phyloP scores from a whole-genome alignment of 768 basidiomycete species.

The Phaeolepiota aurea region DNA sequence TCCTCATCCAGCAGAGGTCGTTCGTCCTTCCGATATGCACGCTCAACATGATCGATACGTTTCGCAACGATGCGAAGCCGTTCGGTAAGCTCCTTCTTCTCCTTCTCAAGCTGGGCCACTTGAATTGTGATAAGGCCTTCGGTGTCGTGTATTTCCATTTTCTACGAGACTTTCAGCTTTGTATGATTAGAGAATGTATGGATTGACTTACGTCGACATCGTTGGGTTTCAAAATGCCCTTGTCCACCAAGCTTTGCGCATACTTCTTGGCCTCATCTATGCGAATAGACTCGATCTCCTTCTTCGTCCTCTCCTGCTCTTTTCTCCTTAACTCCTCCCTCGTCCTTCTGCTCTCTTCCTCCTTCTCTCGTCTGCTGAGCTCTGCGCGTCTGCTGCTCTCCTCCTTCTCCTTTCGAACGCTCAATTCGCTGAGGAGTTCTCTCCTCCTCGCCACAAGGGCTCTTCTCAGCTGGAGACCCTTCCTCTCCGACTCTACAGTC shows the following conservation, averaged over 20 bases:
- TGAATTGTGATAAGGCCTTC: slow-evolving; percentile 83
- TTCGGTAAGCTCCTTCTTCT: slow-evolving; percentile 82
- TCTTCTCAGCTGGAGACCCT: slow-evolving; percentile 68
- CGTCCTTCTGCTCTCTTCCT: slow-evolving; percentile 53
- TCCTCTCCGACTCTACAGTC: slow-evolving; percentile 66
- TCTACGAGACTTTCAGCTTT: no score
- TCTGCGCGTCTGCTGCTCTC: slow-evolving; percentile 77
- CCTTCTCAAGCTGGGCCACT: slow-evolving; percentile 93
- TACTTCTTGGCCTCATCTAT: slow-evolving; percentile 85
- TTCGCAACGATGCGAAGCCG: slow-evolving; percentile 77
- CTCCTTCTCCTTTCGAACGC: slow-evolving; percentile 82
- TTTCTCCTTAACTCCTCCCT: slow-evolving; percentile 57
- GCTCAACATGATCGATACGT: slow-evolving; percentile 91
- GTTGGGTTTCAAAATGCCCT: slow-evolving; percentile 54
- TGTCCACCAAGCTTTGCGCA: slow-evolving; percentile 74
- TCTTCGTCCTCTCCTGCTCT: slow-evolving; percentile 56
- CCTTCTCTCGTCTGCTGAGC: slow-evolving; percentile 51
- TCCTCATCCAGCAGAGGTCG: slow-evolving; percentile 78
- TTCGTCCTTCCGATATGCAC: slow-evolving; percentile 91
- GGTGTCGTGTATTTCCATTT: slow-evolving; percentile 78
- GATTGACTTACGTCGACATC: slow-evolving; percentile 55
- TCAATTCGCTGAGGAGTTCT: slow-evolving; percentile 78
- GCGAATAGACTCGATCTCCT: slow-evolving; percentile 73
- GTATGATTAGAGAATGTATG: neutral
- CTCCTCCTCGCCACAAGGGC: slow-evolving; percentile 79